Evolutionary conservation across 2,329 filamentous ascomycete species (phyloP).

Genomic region (Botrytis pseudocinerea): DNA sequence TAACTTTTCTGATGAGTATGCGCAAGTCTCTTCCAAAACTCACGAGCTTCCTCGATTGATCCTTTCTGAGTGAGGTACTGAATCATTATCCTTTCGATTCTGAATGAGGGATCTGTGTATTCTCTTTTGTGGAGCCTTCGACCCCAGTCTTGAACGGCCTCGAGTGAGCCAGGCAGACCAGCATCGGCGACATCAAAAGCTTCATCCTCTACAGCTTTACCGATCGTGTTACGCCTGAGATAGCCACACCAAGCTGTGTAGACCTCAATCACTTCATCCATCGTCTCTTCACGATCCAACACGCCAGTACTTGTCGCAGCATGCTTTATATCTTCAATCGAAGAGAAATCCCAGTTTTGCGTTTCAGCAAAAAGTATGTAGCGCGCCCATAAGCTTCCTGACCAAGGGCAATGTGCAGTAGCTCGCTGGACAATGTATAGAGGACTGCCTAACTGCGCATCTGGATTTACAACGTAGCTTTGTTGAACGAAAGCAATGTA

Average conservation of each 20-base stretch:
- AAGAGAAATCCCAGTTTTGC: constrained; percentile 71
- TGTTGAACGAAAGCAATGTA: constrained; percentile 49
- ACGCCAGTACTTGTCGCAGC: constrained; percentile 83
- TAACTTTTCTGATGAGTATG: constrained; percentile 73
- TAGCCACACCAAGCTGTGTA: constrained; percentile 95
- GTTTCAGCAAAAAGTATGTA: constrained; percentile 84
- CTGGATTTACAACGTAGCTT: constrained; percentile 35
- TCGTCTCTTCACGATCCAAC: constrained; percentile 73
- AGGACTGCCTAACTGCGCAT: constrained; percentile 49
- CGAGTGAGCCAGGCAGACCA: constrained; percentile 80
- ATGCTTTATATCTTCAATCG: constrained; percentile 89
- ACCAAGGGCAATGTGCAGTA: constrained; percentile 90
- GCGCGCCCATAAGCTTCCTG: constrained; percentile 85
- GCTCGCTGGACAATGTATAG: constrained; percentile 77
- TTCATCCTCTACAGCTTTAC: constrained; percentile 71
- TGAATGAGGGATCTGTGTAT: constrained; percentile 82
- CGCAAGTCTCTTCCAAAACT: constrained; percentile 71
- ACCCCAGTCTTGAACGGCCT: constrained; percentile 77
- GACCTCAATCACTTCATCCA: constrained; percentile 86
- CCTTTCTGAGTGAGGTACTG: constrained; percentile 86
- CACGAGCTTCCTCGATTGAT: constrained; percentile 73
- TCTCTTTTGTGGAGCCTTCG: constrained; percentile 68
- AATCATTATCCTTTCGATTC: constrained; percentile 87
- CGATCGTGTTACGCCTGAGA: constrained; percentile 80
- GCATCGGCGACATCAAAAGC: constrained; percentile 88